A percentile compares a stretch with the other conserved stretches of the same genome.
Conservation (phyloP, 2,329 filamentous ascomycete genomes). For the Diaporthe amygdali region DNA sequence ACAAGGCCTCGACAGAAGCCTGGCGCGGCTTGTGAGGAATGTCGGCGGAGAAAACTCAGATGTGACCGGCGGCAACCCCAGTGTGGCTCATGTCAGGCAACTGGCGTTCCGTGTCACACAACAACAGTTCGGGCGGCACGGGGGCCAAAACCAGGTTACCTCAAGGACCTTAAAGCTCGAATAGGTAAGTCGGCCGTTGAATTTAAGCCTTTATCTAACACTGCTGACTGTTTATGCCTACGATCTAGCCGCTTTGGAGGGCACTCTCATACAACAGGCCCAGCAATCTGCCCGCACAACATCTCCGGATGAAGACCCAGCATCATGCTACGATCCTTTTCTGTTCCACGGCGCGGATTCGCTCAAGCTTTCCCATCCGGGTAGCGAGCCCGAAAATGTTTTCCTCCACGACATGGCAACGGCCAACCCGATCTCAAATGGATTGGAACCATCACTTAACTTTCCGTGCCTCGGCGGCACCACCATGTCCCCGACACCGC, state of each 20-base stretch:
- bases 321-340: background rate
- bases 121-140: constrained; percentile 20
- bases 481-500: background rate
- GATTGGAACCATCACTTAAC: background rate
- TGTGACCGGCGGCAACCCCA: constrained; percentile 24
- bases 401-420: background rate
- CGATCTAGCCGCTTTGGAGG: background rate
- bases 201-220: background rate
- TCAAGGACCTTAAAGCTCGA: constrained; percentile 31
- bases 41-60: constrained; percentile 13
- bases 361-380: background rate
- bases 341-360: background rate
- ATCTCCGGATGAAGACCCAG: constrained; percentile 1
- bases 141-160: constrained; percentile 27
- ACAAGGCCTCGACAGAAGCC: constrained; percentile 5
- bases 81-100: background rate
- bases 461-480: background rate
- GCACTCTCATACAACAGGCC: constrained; percentile 6
- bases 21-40: constrained; percentile 12
- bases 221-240: background rate
- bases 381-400: background rate
- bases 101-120: constrained; percentile 1
- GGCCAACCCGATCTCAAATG: background rate
- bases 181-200: constrained; percentile 27
- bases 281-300: constrained; percentile 3